Evolutionary conservation across 2,329 filamentous ascomycete species (phyloP), one percentile per base, ranked within the genome.

Genomic region (Tolypocladium nubicola): DNA sequence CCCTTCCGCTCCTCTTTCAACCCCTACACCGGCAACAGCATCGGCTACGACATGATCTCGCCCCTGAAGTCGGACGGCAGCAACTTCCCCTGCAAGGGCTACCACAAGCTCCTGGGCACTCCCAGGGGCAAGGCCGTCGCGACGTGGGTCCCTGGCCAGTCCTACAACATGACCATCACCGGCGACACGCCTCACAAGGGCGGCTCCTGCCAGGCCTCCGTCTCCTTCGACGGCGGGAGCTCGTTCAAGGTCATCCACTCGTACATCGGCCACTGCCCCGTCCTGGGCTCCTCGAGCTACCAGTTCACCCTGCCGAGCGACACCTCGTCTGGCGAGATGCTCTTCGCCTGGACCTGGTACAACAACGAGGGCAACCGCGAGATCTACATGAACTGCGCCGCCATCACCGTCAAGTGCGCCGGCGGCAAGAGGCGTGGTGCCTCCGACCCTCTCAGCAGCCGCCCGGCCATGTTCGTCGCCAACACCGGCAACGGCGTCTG

Each of bases 341-440:
- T 92, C 49, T 80, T 92, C 54, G 83, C 84, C 41, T 93, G 89
- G 89, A 84, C 83, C 33, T 89, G 86, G 86, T 86, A 88, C 74
- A 90, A 90, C 76, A 76, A 84, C 62, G 72, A 87, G 43, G 88
- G 89, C 30, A 91, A 91, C 73, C 80, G 89, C 53, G 89, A 93
- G 70, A 89, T 88, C 81, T 94, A 94, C 79, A 90, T 90, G 86
- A 90, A 90, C 73, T 94, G 89, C 67, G 88, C 89, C 10, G 77
- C 81, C 55, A 80, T 92, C 64, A 83, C 80, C 60, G 84, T 91
- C 67, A 71, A 69, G 56, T 70, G 71, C 26, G 68, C 70, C 53
- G 65, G 67, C 55, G 64, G 62, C 7, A 71, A 72, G 66, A 70
- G 72, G 54, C 62, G 61, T 39, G 59, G 57, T 13, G 59, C 63